Base-by-base conservation (phyloP, 805 yeast genomes). In the Yarrowia sp. region DNA sequence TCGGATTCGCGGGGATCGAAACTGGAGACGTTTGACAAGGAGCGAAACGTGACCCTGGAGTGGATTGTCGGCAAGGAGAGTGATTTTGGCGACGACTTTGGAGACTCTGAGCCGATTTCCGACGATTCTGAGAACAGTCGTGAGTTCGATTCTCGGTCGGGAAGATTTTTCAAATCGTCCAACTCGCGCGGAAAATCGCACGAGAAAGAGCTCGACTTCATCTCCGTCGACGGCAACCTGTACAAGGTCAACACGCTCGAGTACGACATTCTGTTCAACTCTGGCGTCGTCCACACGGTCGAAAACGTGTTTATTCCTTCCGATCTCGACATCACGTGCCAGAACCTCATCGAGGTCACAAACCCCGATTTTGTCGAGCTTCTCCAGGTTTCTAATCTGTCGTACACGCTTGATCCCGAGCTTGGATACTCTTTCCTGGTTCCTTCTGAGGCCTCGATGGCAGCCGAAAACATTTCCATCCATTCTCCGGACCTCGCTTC, bases 231-330 rank as follows among this genome's bases (percentile, higher is more conserved):
- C 3, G 16, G 18, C 16, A n/a, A 51, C 66, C 29, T 63, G 72
- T 32, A 32, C 49, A 24, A 27, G 24, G 18, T 65, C 70, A 65
- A 65, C 33, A 66, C 69, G 12, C 66, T 65, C 9, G 41, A 73
- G 7, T 41, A 64, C 6, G 97, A 92, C 70, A 80, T 89, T 6
- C 69, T 92, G 13, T 92, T 88, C 70, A 84, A 82, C 65, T 87
- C 88, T 70, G 98, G 98, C 1, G 96, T 92, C 0, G 82, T 88
- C 1, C 97, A 90, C 70, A 84, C 92, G 1, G 75, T 88, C 12
- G 75, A 79, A 35, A 72, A 78, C 5, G 76, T 88, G 1, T 65
- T 82, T 3, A 73, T 88, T 14, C 96, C 97, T 0, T 71, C 74
- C 0, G 72, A 75, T 22, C 71, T 92, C 29, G 71, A 77, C 6